Evolutionary conservation across 768 basidiomycete genomes (phyloP).

Genomic region (Amanita polypyramis): DNA sequence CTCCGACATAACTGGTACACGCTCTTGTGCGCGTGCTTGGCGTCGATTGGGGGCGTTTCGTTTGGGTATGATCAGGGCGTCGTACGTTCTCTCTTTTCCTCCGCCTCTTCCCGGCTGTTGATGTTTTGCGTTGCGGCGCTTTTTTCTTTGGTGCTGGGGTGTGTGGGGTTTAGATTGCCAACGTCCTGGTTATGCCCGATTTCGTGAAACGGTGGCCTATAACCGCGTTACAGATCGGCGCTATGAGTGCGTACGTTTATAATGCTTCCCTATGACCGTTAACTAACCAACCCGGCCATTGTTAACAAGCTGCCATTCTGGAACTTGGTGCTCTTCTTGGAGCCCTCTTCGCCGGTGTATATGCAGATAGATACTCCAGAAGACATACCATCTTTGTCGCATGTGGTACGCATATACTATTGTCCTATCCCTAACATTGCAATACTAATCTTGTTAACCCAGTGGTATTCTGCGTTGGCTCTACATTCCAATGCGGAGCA

Average conservation of each 20-base stretch:
- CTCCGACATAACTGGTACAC: conserved; percentile 56
- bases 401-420: conserved; percentile 62
- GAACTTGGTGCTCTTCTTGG: conserved; percentile 78
- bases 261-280: too few species aligned
- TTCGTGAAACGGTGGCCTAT: conserved; percentile 62
- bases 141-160: too few species aligned
- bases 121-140: too few species aligned
- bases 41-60: conserved; percentile 65
- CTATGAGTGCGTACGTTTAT: conserved; percentile 74
- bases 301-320: conserved; percentile 56
- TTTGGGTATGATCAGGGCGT: conserved; percentile 85
- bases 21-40: conserved; percentile 60
- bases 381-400: conserved; percentile 57
- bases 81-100: conserved; percentile 16
- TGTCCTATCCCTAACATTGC: background rate
- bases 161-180: conserved; percentile 47
- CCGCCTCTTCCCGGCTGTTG: background rate
- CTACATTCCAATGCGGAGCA: conserved; percentile 56
- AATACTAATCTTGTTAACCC: background rate
- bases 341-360: conserved; percentile 52
- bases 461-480: conserved; percentile 69
- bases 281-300: too few species aligned
- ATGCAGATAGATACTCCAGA: conserved; percentile 61
- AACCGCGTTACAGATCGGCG: conserved; percentile 61
- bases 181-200: conserved; percentile 75